Conservation (phyloP, 2,329 filamentous ascomycete genomes). For the Aspergillus nomiae region DNA sequence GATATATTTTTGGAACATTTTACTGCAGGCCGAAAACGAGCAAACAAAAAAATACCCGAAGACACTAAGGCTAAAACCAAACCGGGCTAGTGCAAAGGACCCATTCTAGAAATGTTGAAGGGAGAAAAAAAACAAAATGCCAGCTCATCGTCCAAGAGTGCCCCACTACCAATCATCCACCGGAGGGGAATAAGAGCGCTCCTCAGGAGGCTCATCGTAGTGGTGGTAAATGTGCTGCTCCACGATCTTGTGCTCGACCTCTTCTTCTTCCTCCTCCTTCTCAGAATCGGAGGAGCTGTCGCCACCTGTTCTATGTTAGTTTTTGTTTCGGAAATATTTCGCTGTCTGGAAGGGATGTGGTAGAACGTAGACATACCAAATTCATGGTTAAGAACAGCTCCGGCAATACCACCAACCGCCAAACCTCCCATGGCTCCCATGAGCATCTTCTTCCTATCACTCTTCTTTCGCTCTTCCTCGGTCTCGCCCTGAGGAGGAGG, state of each 20-base stretch:
- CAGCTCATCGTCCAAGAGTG: neutral
- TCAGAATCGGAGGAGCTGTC: neutral
- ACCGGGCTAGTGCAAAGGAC: neutral
- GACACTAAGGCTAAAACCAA: neutral
- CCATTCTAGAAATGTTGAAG: neutral
- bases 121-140: neutral
- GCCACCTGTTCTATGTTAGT: neutral
- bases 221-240: neutral
- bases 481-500: slow-evolving; percentile 13
- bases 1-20: neutral
- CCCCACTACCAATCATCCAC: slow-evolving; percentile 1
- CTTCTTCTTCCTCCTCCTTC: neutral
- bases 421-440: slow-evolving; percentile 61
- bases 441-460: slow-evolving; percentile 55
- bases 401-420: slow-evolving; percentile 58
- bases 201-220: neutral
- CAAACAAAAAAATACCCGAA: neutral
- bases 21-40: neutral
- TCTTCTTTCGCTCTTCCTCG: slow-evolving; percentile 41
- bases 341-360: too few species aligned
- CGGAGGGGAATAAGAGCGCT: neutral
- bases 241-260: neutral
- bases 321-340: neutral
- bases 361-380: slow-evolving; percentile 48
- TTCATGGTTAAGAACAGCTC: slow-evolving; percentile 59